A percentile compares a stretch with the other conserved stretches of the same genome.
phyloP scores from a whole-genome alignment of 2,329 filamentous ascomycete species.

The Claviceps africana region DNA sequence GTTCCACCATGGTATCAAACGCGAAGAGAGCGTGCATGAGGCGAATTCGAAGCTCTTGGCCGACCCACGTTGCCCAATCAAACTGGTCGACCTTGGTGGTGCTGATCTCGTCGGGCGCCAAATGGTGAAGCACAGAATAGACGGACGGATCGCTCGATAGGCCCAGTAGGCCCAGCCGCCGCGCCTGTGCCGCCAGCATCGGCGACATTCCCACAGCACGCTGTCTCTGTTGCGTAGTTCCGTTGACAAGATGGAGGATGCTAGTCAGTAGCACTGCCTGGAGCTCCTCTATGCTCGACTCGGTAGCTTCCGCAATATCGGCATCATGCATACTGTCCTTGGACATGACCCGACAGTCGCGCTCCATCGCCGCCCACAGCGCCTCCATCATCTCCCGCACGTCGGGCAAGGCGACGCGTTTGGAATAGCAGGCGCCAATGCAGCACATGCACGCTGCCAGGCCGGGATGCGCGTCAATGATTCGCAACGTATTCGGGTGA shows the following conservation, averaged over 20 bases:
- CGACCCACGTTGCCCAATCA: conserved; percentile 53
- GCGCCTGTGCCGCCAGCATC: conserved; percentile 40
- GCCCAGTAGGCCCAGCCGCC: conserved; percentile 41
- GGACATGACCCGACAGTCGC: conserved; percentile 35
- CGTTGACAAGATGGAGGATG: conserved; percentile 54
- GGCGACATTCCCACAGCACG: conserved; percentile 46
- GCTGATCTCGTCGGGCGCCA: conserved; percentile 40
- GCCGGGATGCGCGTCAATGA: conserved; percentile 50
- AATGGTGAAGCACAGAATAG: conserved; percentile 40
- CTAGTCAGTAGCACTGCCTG: conserved; percentile 52
- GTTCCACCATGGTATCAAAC: conserved; percentile 47
- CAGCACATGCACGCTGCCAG: conserved; percentile 58
- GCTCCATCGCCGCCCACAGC: conserved; percentile 43
- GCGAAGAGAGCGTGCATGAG: conserved; percentile 52
- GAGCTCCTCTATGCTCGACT: conserved; percentile 47
- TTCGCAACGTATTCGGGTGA: conserved; percentile 57
- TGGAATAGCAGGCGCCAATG: conserved; percentile 61
- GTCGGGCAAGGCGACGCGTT: conserved; percentile 42
- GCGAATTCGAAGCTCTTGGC: conserved; percentile 55
- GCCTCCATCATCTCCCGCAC: conserved; percentile 56
- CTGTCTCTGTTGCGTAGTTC: conserved; percentile 50
- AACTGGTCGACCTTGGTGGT: conserved; percentile 9
- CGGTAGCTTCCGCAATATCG: conserved; percentile 14
- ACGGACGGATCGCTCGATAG: conserved; percentile 28
- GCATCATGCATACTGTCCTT: conserved; percentile 10